These are phyloP conservation scores for Solanum pennellii DNA, from an alignment of 257 asterid species.

Conservation along the genomic window DNA sequence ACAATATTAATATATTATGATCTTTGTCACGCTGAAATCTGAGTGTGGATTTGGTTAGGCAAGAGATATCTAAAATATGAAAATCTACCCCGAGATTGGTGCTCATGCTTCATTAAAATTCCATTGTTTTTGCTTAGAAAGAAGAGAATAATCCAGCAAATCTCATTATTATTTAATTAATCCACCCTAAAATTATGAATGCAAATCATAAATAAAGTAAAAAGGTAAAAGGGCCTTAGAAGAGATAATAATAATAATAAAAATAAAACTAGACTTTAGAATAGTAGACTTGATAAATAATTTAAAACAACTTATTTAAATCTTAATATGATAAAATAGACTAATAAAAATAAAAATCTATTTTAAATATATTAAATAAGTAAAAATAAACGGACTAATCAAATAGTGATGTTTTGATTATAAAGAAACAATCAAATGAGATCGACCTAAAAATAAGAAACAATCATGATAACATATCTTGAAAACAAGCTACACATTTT, in stretches of 20 bases:
- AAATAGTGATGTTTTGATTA: neutral
- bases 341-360: neutral
- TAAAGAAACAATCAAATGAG: neutral
- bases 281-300: neutral
- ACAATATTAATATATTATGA: neutral
- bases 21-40: constrained; percentile 37
- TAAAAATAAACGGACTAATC: neutral
- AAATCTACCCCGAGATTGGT: constrained; percentile 20
- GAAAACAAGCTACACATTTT: constrained; percentile 1
- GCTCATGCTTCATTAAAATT: constrained; percentile 24
- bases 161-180: constrained; percentile 22
- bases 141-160: neutral
- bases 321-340: neutral
- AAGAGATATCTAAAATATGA: neutral
- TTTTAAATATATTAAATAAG: neutral
- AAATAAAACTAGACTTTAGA: neutral
- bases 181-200: neutral
- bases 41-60: constrained; percentile 17
- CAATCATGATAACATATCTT: constrained; percentile 23
- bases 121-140: neutral
- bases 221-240: no score
- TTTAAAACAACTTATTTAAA: neutral
- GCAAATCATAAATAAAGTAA: neutral
- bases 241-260: no score
- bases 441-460: constrained; percentile 30